Evolutionary conservation across 257 asterid genomes (phyloP), one percentile per base, ranked within the genome.

Genomic region (Verbascum thapsus): DNA sequence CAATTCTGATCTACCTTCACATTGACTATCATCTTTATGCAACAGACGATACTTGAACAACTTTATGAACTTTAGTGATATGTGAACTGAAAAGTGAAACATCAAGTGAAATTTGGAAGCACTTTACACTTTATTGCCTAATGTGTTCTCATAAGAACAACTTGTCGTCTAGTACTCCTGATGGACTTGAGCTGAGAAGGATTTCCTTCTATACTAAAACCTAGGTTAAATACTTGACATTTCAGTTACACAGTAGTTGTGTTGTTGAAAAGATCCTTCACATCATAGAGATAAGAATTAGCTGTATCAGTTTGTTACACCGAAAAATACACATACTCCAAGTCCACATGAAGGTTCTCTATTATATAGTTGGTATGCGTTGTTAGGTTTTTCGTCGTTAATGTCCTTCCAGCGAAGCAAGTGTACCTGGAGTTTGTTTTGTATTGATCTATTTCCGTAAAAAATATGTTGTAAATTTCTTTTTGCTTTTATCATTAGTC

Each of bases 321-420:
- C 20, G 13, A 3, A 23, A 9, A 37, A 3, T 40, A 53, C 58
- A 39, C 58, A 39, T 51, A 23, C 42, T 38, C 67, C 37, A n/a
- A 16, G 63, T 55, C 63, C 53, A 68, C 40, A 26, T 8, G 35
- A 45, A 63, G 64, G 54, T 49, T 64, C 60, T 52, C 63, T 48
- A 13, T n/a, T 56, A 55, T 41, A 41, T 45, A 17, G 61, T 22
- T 67, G 62, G 45, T 41, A 55, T 41, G 45, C 56, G 3, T 22
- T 64, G 52, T 47, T 34, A 6, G 44, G 30, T 37, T 63, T 45
- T 26, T 67, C 63, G 22, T 41, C 8, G 6, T 15, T 11, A 23
- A 55, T 37, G 23, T 55, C 16, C 2, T 55, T 19, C 15, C 7
- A 11, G 8, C 37, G 62, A 30, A 8, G 26, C 20, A 10, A 16